A percentile compares a stretch with the other conserved stretches of the same genome.
These are phyloP conservation scores for Pythium phragmitis DNA, from an alignment of 352 stramenopile species.

Conservation along the genomic window DNA sequence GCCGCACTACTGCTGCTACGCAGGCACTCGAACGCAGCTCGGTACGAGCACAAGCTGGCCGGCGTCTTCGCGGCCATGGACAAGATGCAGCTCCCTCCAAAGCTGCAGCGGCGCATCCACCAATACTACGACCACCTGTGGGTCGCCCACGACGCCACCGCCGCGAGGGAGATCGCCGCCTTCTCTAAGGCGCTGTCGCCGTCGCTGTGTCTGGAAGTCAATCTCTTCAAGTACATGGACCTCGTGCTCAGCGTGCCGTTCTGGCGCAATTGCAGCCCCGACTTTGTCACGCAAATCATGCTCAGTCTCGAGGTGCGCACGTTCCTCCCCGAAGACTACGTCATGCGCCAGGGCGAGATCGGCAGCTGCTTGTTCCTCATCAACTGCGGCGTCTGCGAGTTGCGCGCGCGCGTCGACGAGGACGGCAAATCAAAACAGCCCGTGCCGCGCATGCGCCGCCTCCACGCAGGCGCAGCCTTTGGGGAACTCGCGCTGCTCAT, in stretches of 20 bases:
- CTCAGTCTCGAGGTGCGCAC: conserved; percentile 22
- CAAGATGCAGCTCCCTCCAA: conserved; percentile 26
- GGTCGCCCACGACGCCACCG: conserved; percentile 32
- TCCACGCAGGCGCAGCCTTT: conserved; percentile 30
- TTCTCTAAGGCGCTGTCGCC: conserved; percentile 31
- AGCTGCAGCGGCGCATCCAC: conserved; percentile 31
- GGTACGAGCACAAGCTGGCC: conserved; percentile 34
- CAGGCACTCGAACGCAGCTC: conserved; percentile 11
- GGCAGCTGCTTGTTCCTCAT: conserved; percentile 39
- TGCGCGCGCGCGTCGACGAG: conserved; percentile 1
- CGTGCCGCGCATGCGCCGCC: conserved; percentile 26
- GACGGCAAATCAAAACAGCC: conserved; percentile 3
- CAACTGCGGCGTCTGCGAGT: conserved; percentile 34
- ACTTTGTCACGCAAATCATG: conserved; percentile 40
- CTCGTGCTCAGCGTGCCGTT: conserved; percentile 32
- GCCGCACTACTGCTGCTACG: conserved; percentile 3
- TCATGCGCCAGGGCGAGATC: conserved; percentile 38
- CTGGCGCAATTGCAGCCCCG: conserved; percentile 29
- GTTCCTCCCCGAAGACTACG: conserved; percentile 42
- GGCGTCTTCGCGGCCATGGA: conserved; percentile 33
- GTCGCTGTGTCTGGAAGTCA: conserved; percentile 35
- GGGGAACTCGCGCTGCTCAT: conserved; percentile 40
- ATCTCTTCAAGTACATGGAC: conserved; percentile 37
- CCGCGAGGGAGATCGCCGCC: conserved; percentile 18
- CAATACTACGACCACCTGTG: conserved; percentile 44